Evolutionary conservation across 1,284 basidiomycete species (phyloP), one percentile per base, ranked within the genome.

Genomic region (Ceratobasidium theobromae): DNA sequence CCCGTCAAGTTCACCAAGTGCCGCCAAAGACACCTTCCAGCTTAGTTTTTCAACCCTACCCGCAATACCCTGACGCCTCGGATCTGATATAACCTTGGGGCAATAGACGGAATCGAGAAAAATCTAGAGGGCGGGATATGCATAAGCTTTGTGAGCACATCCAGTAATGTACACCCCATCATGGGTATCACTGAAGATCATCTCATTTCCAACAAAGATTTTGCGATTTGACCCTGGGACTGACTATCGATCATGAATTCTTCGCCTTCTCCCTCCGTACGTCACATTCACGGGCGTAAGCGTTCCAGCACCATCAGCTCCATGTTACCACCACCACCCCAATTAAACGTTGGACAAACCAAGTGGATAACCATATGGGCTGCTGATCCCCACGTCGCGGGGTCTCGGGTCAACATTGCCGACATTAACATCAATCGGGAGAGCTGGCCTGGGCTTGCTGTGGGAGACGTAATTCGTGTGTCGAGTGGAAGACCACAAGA

Each of bases 381-480:
- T 16, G 43, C 52, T n/a, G 64, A 55, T n/a, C 41, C 52, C 16
- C 41, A 46, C 16, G 53, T 35, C 25, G 53, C 53, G 38, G 64
- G 66, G 23, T 58, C 67, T 14, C 60, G 54, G 41, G 66, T 53
- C 18, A 62, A 55, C 28, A 65, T 64, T 23, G 73, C 79, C 3
- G 77, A 77, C 30, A 84, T 89, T 57, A 79, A 84, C 14, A 80
- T 92, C 72, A 91, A 91, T 70, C 85, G 86, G 53, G 77, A 82
- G 18, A 84, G 80, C 73, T 91, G 88, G 86, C 86, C 87, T 16
- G 89, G 89, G 1, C 85, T 89, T 51, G 77, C 77, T 45, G 86
- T 87, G 70, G 89, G 89, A 8, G 89, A 91, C 72, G 76, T 89
- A 72, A 73, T 91, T 40, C 80, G 82, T 64, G 81, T 90, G 9